Evolutionary conservation across 2,329 filamentous ascomycete species (phyloP), one percentile per base, ranked within the genome.

Genomic region (Lachnellula suecica): DNA sequence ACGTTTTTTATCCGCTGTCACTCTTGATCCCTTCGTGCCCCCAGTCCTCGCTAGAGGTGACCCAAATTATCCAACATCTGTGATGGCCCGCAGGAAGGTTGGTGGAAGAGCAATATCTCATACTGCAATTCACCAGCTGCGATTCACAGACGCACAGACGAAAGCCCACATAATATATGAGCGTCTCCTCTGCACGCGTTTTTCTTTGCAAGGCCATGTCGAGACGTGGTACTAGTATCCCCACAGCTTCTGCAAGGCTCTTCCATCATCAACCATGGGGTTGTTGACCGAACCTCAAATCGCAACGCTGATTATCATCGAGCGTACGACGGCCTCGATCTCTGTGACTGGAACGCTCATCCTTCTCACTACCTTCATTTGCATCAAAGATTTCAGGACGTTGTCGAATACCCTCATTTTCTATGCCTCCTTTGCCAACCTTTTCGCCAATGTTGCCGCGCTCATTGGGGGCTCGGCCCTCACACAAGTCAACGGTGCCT

Each of bases 331-430:
- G 63, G 92, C 89, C 1, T 78, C 84, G 10, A 71, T 91, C 41
- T 93, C 89, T 0, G 69, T 93, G 0, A 47, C 86, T 1, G 88
- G 87, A 51, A 88, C 85, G 24, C 62, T 87, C 24, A 81, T 91
- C 65, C 85, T 91, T 62, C 82, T 93, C 47, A 62, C 73, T 47
- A 91, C 88, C 1, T 94, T 92, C 64, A 71, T 81, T 25, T 69
- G 71, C n/a, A 89, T 85, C 27, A 79, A 78, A 23, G 77, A 79
- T 4, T 93, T 93, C 66, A 85, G 88, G 63, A 92, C 91, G 62
- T 86, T 89, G 15, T 91, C 92, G 69, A 94, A 94, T 65, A 80
- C 60, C 2, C 71, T 85, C 1, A 77, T 84, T 15, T 84, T 85
- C 65, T 84, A 78, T 62, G 81, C 82, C 2, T 78, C 79, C 1